Base-by-base conservation (phyloP, 441 rosid genomes). In the Hypseocharis bilobata region DNA sequence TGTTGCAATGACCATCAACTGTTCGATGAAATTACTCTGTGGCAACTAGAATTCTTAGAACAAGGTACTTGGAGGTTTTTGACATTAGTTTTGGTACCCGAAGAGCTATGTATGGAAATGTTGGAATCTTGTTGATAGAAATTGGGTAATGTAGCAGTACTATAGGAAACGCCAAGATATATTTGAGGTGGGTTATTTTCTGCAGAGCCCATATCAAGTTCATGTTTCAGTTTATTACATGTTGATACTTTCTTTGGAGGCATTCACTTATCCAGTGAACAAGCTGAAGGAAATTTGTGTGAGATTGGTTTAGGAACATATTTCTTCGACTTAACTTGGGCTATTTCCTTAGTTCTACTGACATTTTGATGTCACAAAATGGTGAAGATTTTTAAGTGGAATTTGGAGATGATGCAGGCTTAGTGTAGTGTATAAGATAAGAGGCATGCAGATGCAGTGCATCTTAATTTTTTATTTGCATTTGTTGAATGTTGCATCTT, bases 1-100 rank as follows among this genome's bases (percentile, higher is more conserved):
- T 25, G 10, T 51, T 42, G 8, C 69, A 1, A 51, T 64, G 78
- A 11, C 28, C 26, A 22, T 64, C 0, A 70, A 0, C 13, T 81
- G 88, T 84, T 83, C 49, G 88, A 77, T 60, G 68, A 76, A 80
- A 82, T 79, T 45, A 66, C 74, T 67, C 14, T 47, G 23, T 67
- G 73, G 32, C 23, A 52, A 17, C 57, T 17, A 25, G 8, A 22
- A 16, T 6, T 52, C 27, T 52, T 52, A 20, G 5, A 3, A n/a
- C 10, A 38, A 11, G n/a, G n/a, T 11, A 38, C 10, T 38, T 38
- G 14, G 0, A 38, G 14, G 13, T 38, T 11, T 36, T 38, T 34
- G 3, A 1, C 44, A 13, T 38, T 38, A 38, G 14, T 11, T 38
- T 38, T 38, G 44, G 44, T 38, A 38, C n/a, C 44, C 44, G 0